Base-by-base conservation (phyloP, 345 rosid species). In the Kandelia obovata region DNA sequence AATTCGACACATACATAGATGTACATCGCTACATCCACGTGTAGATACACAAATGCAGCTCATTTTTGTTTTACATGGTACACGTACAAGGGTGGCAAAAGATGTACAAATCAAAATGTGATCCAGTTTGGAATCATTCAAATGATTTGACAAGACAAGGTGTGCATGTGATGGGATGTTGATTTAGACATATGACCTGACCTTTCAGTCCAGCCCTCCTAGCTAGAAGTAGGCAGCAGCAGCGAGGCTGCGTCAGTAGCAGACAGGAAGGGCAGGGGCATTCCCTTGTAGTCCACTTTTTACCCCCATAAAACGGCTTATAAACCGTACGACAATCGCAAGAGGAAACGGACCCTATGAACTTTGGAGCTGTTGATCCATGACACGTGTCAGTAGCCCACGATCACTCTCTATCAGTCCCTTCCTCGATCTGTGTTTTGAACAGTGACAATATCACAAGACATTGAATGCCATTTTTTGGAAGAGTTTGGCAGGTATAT, bases 71-170 rank as follows among this genome's bases (percentile, higher is more conserved):
- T 13, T 43, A 43, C 49, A 13, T 43, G 49, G 49, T 43, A 56
- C 16, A 7, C 59, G 23, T 10, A 56, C 17, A 4, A 27, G 15
- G 59, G 31, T 56, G 59, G 28, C 11, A 25, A 56, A 56, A 21
- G 10, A 15, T 10, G 59, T 56, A 56, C 59, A 7, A 25, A 56
- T 23, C 23, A 56, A 9, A 27, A 27, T 56, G 59, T 25, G 30
- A 56, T 25, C 17, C 16, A 26, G 59, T 56, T 56, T 56, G 59
- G 59, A 56, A 56, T 15, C 59, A 56, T 56, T 56, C 78, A 71
- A 66, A 70, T 81, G 87, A 84, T 79, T 79, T 81, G 87, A 84
- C 85, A 77, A 77, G 87, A 77, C 83, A 69, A 73, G 65, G 32
- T 17, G 64, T 47, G 79, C 85, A 81, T 82, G 87, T 74, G 81